Percentiles rank a stretch among this genome's conserved stretches.
phyloP scores from a whole-genome alignment of 2,329 filamentous ascomycete genomes.

The Trichophyton verrucosum region DNA sequence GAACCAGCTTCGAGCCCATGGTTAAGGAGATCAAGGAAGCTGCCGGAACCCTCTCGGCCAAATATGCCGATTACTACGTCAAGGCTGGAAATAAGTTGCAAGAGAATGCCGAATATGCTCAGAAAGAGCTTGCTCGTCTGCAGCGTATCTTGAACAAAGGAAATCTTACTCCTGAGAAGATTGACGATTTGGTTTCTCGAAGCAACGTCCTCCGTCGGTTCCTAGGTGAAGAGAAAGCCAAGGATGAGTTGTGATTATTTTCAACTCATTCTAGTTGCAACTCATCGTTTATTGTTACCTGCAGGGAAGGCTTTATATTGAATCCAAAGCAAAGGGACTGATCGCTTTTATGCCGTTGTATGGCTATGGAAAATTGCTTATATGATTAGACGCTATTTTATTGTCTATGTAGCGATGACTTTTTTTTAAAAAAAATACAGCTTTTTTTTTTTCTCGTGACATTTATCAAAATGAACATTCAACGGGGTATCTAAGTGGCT shows the following conservation, averaged over 20 bases:
- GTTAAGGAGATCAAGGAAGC: constrained; percentile 60
- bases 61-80: constrained; percentile 88
- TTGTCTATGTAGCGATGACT: not conserved
- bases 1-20: constrained; percentile 51
- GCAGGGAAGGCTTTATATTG: too few species aligned
- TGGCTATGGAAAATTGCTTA: not conserved
- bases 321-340: not conserved
- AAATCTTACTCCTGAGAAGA: constrained; percentile 69
- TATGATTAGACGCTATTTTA: not conserved
- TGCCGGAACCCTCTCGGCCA: constrained; percentile 55
- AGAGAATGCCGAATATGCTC: constrained; percentile 62
- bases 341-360: not conserved
- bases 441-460: not conserved
- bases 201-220: constrained; percentile 82
- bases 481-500: not conserved
- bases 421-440: not conserved
- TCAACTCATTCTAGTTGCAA: not conserved
- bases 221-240: constrained; percentile 43
- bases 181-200: constrained; percentile 75
- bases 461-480: not conserved
- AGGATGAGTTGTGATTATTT: constrained; percentile 52
- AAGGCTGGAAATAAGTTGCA: constrained; percentile 77
- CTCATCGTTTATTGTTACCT: not conserved
- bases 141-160: constrained; percentile 75
- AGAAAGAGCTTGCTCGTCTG: constrained; percentile 75